Conservation (phyloP, 305 asterid species). For the Withania somnifera region DNA sequence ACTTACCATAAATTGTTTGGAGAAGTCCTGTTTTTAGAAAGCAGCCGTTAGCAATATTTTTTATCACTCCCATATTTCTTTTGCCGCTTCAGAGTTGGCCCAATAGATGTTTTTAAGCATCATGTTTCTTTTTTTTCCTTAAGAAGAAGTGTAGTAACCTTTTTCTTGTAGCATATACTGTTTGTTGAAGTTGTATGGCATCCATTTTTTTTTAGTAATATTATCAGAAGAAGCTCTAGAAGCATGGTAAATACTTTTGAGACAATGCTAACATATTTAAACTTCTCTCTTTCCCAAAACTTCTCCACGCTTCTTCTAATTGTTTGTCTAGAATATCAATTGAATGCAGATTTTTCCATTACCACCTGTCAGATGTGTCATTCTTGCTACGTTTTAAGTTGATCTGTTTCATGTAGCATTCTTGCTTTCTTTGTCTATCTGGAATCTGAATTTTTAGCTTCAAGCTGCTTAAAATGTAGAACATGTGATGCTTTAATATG, state of each 20-base stretch:
- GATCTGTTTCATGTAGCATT: background rate
- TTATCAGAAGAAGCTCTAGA: background rate
- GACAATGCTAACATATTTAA: background rate
- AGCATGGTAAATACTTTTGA: background rate
- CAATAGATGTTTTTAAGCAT: background rate
- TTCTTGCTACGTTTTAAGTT: background rate
- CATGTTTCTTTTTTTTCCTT: background rate
- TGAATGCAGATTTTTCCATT: background rate
- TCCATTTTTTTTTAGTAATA: background rate
- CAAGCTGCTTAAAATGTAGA: background rate
- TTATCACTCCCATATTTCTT: background rate
- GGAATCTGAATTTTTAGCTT: background rate
- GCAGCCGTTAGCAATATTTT: background rate
- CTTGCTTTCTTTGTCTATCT: background rate
- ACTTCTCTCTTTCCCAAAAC: background rate
- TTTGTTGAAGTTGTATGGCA: background rate
- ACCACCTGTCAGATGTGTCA: background rate
- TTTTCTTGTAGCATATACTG: background rate
- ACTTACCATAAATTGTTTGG: background rate
- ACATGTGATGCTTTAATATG: background rate
- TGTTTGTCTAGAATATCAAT: background rate
- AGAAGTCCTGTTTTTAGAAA: background rate
- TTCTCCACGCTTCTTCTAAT: background rate
- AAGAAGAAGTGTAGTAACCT: background rate
- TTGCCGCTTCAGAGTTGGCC: background rate